A percentile compares a stretch with the other conserved stretches of the same genome.
Conservation (phyloP, 2,329 filamentous ascomycete genomes). For the Alternaria consortialis region DNA sequence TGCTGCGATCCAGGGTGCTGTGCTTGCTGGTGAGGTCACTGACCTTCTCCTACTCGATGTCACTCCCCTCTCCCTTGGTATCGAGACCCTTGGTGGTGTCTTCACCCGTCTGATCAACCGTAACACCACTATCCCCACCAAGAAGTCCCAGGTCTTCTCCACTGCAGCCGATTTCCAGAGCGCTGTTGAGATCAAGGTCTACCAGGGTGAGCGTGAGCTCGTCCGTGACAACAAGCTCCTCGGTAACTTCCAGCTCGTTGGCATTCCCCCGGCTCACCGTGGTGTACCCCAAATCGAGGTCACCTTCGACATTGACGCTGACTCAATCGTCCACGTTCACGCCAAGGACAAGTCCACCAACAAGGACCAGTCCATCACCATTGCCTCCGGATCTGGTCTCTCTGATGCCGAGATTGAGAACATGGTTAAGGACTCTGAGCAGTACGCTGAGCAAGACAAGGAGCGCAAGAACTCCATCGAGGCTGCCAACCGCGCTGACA, state of each 20-base stretch:
- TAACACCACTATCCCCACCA: constrained; percentile 98
- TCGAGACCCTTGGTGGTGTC: constrained; percentile 96
- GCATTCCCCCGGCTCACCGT: constrained; percentile 94
- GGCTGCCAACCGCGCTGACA: constrained; percentile 96
- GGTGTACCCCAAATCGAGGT: constrained; percentile 97
- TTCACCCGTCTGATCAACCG: constrained; percentile 99
- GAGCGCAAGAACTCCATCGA: constrained; percentile 96
- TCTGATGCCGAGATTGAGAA: constrained; percentile 93
- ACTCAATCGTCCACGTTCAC: constrained; percentile 97
- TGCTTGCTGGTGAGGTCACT: constrained; percentile 95
- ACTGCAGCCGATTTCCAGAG: constrained; percentile 98
- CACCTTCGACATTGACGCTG: constrained; percentile 97
- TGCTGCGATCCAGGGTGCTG: constrained; percentile 96
- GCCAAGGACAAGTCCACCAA: constrained; percentile 99
- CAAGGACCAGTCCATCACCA: constrained; percentile 99
- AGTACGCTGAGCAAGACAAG: constrained; percentile 93
- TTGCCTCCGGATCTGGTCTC: constrained; percentile 95
- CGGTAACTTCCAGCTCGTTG: constrained; percentile 99
- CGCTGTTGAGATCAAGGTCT: constrained; percentile 99
- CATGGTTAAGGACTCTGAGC: constrained; percentile 98
- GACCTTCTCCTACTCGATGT: constrained; percentile 95
- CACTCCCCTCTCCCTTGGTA: constrained; percentile 94
- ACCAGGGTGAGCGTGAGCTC: constrained; percentile 99
- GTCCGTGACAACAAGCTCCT: constrained; percentile 98
- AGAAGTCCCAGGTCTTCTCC: constrained; percentile 99